These are phyloP conservation scores for Tothia fuscella DNA, from an alignment of 2,329 filamentous ascomycete species.

Conservation along the genomic window DNA sequence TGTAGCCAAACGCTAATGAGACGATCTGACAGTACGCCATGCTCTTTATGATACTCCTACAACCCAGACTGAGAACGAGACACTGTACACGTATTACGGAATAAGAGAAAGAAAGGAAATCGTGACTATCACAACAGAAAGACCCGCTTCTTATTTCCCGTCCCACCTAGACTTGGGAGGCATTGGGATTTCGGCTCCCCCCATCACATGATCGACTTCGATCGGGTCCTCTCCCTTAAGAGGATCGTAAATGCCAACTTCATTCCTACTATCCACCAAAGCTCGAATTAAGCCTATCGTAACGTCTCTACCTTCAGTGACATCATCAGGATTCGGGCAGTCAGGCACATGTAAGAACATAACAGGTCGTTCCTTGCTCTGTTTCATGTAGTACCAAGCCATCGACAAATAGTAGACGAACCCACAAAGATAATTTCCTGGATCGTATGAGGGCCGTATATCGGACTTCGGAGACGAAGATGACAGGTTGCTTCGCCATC, in stretches of 20 bases:
- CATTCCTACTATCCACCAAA: conserved; percentile 22
- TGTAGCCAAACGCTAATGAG: too few species aligned
- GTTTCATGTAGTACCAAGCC: conserved; percentile 20
- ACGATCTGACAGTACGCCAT: too few species aligned
- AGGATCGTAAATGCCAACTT: conserved; percentile 6
- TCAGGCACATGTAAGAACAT: conserved; percentile 32
- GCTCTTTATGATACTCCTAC: too few species aligned
- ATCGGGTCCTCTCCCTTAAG: not conserved
- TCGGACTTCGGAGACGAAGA: conserved; percentile 5
- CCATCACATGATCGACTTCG: not conserved
- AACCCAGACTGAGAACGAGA: too few species aligned
- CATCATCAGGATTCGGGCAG: conserved; percentile 22
- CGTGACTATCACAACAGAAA: too few species aligned
- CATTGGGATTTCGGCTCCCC: not conserved
- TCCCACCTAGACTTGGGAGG: too few species aligned
- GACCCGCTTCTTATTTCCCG: too few species aligned
- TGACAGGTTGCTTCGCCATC: conserved; percentile 15
- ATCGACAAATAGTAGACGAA: conserved; percentile 33
- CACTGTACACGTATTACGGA: too few species aligned
- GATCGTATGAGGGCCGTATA: conserved; percentile 26
- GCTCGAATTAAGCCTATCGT: conserved; percentile 22
- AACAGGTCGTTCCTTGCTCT: conserved; percentile 19
- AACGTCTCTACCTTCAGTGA: conserved; percentile 22
- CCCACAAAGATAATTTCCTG: conserved; percentile 32
- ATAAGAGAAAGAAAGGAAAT: too few species aligned